phyloP scores from a whole-genome alignment of 2,329 filamentous ascomycete species.

The Aspergillus sp. region DNA sequence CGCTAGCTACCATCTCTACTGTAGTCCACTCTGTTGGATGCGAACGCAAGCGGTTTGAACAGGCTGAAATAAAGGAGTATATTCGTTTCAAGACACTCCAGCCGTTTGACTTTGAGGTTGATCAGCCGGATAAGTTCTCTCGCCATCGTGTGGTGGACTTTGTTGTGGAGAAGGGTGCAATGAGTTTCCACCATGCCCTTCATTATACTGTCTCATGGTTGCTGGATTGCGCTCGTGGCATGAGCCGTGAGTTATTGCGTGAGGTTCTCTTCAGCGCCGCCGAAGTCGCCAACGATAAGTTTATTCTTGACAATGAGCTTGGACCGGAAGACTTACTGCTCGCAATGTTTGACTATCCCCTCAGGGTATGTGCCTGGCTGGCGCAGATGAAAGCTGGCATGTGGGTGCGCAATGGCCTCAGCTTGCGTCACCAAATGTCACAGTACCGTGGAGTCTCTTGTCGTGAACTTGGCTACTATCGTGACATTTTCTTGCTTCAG shows the following conservation, averaged over 20 bases:
- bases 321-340: conserved; percentile 76
- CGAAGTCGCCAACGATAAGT: conserved; percentile 45
- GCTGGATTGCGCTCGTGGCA: conserved; percentile 79
- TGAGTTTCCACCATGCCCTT: conserved; percentile 96
- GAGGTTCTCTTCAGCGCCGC: conserved; percentile 70
- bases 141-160: conserved; percentile 77
- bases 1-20: conserved; percentile 72
- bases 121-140: conserved; percentile 42
- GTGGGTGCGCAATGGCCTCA: conserved; percentile 98
- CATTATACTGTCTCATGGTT: conserved; percentile 97
- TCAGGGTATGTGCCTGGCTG: conserved; percentile 92
- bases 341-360: conserved; percentile 85
- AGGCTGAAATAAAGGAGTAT: conserved; percentile 84
- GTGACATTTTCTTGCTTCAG: conserved; percentile 92
- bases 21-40: conserved; percentile 85
- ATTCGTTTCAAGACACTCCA: conserved; percentile 75
- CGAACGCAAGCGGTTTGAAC: conserved; percentile 81
- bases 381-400: conserved; percentile 98
- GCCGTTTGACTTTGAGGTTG: conserved; percentile 75
- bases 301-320: conserved; percentile 61
- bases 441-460: conserved; percentile 89
- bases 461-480: conserved; percentile 88
- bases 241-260: conserved; percentile 66
- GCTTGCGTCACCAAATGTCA: conserved; percentile 88
- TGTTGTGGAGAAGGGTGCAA: conserved; percentile 80